phyloP scores from a whole-genome alignment of 208 protist species.

The Wallacemonas sp. region DNA sequence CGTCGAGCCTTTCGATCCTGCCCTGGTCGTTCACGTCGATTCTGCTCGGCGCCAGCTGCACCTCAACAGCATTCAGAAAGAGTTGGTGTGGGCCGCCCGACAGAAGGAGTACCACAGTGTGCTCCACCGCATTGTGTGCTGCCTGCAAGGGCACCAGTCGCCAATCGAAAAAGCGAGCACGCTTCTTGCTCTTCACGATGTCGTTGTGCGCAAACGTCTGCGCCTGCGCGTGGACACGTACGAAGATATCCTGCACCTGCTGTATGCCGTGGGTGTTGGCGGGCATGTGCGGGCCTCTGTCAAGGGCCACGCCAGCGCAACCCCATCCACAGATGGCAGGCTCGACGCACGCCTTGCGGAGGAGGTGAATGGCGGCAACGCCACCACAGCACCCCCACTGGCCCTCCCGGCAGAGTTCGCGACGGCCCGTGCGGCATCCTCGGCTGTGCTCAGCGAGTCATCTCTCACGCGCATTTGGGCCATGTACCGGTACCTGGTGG shows the following conservation, averaged over 20 bases:
- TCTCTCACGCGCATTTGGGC: slow-evolving; percentile 56
- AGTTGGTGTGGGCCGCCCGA: slow-evolving; percentile 60
- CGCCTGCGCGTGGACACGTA: slow-evolving; percentile 79
- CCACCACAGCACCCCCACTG: slow-evolving; percentile 3
- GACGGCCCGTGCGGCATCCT: slow-evolving; percentile 31
- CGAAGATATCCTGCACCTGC: slow-evolving; percentile 75
- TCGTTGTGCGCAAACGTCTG: slow-evolving; percentile 56
- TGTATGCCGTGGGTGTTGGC: slow-evolving; percentile 52
- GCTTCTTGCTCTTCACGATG: slow-evolving; percentile 63
- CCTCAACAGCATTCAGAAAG: slow-evolving; percentile 47
- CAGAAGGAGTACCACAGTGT: slow-evolving; percentile 55
- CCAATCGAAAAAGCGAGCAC: slow-evolving; percentile 66
- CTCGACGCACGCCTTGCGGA: slow-evolving; percentile 19
- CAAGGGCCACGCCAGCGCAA: neutral
- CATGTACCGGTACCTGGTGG: slow-evolving; percentile 81
- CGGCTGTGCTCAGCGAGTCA: slow-evolving; percentile 34
- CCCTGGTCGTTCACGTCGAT: slow-evolving; percentile 51
- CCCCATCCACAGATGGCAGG: neutral
- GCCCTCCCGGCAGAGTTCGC: slow-evolving; percentile 47
- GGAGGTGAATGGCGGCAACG: slow-evolving; percentile 20
- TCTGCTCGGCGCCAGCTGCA: slow-evolving; percentile 34
- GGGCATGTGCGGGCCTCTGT: slow-evolving; percentile 13
- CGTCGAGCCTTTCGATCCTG: no score
- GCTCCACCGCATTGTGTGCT: slow-evolving; percentile 49
- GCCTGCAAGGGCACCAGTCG: slow-evolving; percentile 64